phyloP scores from a whole-genome alignment of 768 basidiomycete species.

The Cyclocybe aegerita region DNA sequence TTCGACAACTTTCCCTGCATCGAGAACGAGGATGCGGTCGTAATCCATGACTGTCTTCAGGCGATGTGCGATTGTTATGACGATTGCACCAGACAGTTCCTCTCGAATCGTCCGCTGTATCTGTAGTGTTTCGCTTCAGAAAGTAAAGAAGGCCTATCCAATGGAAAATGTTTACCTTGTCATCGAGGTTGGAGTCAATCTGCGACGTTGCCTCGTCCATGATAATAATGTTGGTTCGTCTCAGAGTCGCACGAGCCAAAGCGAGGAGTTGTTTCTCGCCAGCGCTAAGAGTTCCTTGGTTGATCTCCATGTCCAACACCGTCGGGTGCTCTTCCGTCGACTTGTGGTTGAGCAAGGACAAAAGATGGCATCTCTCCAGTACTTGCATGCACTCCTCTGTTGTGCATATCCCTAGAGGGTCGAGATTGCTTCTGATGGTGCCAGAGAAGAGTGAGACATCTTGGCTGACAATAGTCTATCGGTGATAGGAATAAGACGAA shows the following conservation, averaged over 20 bases:
- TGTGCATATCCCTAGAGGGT: constrained; percentile 60
- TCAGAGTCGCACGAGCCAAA: constrained; percentile 65
- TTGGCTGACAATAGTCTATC: constrained; percentile 75
- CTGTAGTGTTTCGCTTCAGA: constrained; percentile 25
- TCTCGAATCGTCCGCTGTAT: constrained; percentile 75
- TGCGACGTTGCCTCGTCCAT: constrained; percentile 82
- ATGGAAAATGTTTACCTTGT: constrained; percentile 42
- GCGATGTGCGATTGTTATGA: constrained; percentile 84
- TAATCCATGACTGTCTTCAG: constrained; percentile 78
- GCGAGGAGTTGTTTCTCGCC: constrained; percentile 80
- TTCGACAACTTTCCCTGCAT: constrained; percentile 71
- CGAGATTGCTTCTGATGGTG: constrained; percentile 70
- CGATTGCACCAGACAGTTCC: constrained; percentile 67
- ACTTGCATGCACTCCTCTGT: constrained; percentile 65
- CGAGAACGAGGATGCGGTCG: constrained; percentile 72
- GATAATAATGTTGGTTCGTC: constrained; percentile 65
- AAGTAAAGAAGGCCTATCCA: not conserved
- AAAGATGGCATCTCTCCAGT: constrained; percentile 63
- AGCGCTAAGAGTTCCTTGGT: constrained; percentile 66
- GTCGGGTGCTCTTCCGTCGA: constrained; percentile 30
- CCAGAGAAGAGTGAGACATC: constrained; percentile 77
- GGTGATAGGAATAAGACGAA: not conserved
- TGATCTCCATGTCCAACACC: constrained; percentile 61
- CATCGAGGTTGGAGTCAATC: constrained; percentile 69
- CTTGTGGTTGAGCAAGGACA: constrained; percentile 39